Conservation (phyloP, 371 early-diverging fungal genomes). For the Mucor indicus region DNA sequence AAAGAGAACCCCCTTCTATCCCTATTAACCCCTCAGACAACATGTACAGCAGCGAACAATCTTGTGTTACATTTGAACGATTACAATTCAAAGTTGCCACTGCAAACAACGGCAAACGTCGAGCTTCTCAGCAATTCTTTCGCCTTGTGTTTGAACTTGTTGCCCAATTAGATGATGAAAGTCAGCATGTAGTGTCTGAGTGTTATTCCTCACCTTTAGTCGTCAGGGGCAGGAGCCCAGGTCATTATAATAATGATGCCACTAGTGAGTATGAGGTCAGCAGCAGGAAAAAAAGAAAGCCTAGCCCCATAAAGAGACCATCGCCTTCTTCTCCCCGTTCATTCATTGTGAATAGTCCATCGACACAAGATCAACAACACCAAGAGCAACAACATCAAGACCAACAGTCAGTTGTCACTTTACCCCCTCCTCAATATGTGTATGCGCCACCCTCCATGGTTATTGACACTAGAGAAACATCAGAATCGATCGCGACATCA, state of each 20-base stretch:
- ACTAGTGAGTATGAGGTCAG: too few relatives aligned
- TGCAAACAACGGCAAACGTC: slow-evolving; percentile 80
- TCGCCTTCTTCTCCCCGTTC: too few relatives aligned
- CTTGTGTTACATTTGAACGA: slow-evolving; percentile 81
- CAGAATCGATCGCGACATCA: neutral
- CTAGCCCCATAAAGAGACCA: too few relatives aligned
- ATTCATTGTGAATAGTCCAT: too few relatives aligned
- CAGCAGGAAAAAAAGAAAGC: neutral
- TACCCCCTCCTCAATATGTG: slow-evolving; percentile 19
- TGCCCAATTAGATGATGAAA: slow-evolving; percentile 51
- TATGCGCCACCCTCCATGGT: slow-evolving; percentile 14
- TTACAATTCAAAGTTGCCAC: slow-evolving; percentile 89
- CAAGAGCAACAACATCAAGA: neutral
- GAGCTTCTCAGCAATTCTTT: slow-evolving; percentile 83
- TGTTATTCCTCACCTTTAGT: slow-evolving; percentile 71
- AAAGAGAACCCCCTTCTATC: slow-evolving; percentile 57
- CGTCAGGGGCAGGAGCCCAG: slow-evolving; percentile 85
- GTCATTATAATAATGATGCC: too few relatives aligned
- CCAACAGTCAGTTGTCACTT: slow-evolving; percentile 1
- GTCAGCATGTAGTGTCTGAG: slow-evolving; percentile 50
- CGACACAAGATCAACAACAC: too few relatives aligned
- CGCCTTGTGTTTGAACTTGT: slow-evolving; percentile 57
- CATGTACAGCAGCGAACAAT: too few relatives aligned
- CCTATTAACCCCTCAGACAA: slow-evolving; percentile 36
- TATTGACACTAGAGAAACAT: neutral